Conservation (phyloP, 2,329 filamentous ascomycete genomes). For the Fusarium paranaense region DNA sequence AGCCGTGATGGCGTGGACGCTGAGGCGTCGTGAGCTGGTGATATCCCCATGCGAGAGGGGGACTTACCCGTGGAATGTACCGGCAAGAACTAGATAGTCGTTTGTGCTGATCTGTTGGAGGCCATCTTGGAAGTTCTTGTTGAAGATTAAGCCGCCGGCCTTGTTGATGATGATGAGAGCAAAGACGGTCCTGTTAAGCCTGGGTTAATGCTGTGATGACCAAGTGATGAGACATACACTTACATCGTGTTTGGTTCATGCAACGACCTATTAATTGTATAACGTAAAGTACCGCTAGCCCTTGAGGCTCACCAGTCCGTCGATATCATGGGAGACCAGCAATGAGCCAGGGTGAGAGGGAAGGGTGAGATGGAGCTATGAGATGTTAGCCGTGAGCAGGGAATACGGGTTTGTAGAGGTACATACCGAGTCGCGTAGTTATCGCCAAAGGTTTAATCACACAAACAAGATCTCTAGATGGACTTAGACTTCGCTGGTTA, state of each 20-base stretch:
- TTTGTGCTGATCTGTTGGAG: slow-evolving; percentile 92
- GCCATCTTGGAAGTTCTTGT: slow-evolving; percentile 89
- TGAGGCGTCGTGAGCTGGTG: slow-evolving; percentile 46
- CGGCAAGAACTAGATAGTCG: slow-evolving; percentile 95
- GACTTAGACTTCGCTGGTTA: background rate
- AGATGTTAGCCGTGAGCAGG: background rate
- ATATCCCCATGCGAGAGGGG: slow-evolving; percentile 11
- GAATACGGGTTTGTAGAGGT: background rate
- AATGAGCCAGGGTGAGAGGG: slow-evolving; percentile 34
- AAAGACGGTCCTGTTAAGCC: slow-evolving; percentile 82
- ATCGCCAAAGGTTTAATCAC: background rate
- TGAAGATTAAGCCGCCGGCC: slow-evolving; percentile 95
- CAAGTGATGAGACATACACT: background rate
- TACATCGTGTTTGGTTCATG: slow-evolving; percentile 32
- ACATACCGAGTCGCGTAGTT: slow-evolving; percentile 6
- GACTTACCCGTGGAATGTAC: slow-evolving; percentile 90
- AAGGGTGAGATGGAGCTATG: slow-evolving; percentile 24
- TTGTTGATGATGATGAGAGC: slow-evolving; percentile 99
- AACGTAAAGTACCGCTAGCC: slow-evolving; percentile 24
- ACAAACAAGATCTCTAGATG: background rate
- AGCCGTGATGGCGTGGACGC: slow-evolving; percentile 76
- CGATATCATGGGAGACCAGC: slow-evolving; percentile 27
- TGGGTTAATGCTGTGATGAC: background rate
- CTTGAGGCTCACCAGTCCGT: slow-evolving; percentile 39
- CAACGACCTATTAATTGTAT: slow-evolving; percentile 16